Percentiles rank a stretch among this genome's conserved stretches.
Evolutionary conservation across 164 flowering plant species (phyloP).

Genomic region (Magnolia sinica): DNA sequence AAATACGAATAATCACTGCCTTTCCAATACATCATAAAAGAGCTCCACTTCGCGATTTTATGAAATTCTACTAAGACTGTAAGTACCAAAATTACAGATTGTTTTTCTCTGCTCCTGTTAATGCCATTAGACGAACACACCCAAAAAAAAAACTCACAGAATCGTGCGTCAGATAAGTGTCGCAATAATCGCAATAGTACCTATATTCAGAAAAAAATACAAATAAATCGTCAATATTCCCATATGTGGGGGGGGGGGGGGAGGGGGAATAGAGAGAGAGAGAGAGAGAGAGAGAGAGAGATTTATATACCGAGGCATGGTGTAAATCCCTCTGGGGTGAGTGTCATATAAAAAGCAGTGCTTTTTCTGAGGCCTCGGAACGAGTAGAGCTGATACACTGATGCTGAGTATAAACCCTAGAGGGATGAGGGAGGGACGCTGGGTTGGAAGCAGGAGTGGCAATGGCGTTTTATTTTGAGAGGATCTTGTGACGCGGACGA

Average conservation of each 20-base stretch:
- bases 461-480: background rate
- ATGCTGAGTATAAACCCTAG: no score
- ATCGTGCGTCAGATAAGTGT: slow-evolving; percentile 94
- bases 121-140: no score
- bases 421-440: no score
- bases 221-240: no score
- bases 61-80: no score
- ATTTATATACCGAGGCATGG: background rate
- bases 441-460: background rate
- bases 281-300: background rate
- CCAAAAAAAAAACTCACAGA: slow-evolving; percentile 52
- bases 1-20: no score
- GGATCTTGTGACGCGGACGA: no score
- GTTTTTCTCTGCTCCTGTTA: no score
- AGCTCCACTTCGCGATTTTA: no score
- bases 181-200: slow-evolving; percentile 94
- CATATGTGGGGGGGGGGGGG: background rate
- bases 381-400: background rate
- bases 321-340: background rate
- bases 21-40: no score
- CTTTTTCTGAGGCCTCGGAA: background rate
- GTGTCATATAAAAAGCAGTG: background rate
- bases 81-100: no score
- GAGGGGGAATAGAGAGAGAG: background rate
- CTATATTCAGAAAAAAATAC: slow-evolving; percentile 27